A percentile compares a stretch with the other conserved stretches of the same genome.
Evolutionary conservation across 129 eudicot species (phyloP).

Genomic region (Saussurea involucrata): DNA sequence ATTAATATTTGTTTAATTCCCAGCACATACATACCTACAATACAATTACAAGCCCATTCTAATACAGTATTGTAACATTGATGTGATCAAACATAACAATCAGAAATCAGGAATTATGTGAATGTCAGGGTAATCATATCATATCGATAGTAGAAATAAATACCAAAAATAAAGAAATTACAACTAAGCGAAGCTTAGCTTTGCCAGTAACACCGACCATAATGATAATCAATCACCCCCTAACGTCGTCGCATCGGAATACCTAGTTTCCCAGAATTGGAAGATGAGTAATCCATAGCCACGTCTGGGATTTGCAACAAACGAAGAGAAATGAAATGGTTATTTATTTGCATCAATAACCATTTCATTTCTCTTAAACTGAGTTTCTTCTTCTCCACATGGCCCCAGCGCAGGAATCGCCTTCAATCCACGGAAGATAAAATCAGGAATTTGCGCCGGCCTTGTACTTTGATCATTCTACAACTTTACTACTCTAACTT

Average conservation of each 20-base stretch:
- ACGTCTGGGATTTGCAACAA: slow-evolving; percentile 8
- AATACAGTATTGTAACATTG: background rate
- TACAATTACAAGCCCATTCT: background rate
- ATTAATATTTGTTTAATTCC: background rate
- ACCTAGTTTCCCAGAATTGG: slow-evolving; percentile 30
- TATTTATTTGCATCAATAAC: too few relatives aligned
- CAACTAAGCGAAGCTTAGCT: slow-evolving; percentile 71
- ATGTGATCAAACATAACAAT: background rate
- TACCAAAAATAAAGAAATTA: background rate
- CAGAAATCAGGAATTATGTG: background rate
- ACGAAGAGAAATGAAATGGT: slow-evolving; percentile 12
- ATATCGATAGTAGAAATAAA: background rate
- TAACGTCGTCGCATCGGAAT: slow-evolving; percentile 39
- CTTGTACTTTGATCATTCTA: background rate
- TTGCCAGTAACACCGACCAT: slow-evolving; percentile 80
- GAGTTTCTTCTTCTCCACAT: slow-evolving; percentile 37
- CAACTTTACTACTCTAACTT: background rate
- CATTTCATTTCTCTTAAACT: too few relatives aligned
- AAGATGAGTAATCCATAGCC: slow-evolving; percentile 27
- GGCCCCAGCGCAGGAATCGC: slow-evolving; percentile 24
- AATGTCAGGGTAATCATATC: background rate
- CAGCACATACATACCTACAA: too few relatives aligned
- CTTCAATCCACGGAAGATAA: too few relatives aligned
- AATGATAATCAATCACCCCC: slow-evolving; percentile 46
- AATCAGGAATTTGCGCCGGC: background rate